Base-by-base conservation (phyloP, 2,329 filamentous ascomycete species). In the Lithohypha guttulata region DNA sequence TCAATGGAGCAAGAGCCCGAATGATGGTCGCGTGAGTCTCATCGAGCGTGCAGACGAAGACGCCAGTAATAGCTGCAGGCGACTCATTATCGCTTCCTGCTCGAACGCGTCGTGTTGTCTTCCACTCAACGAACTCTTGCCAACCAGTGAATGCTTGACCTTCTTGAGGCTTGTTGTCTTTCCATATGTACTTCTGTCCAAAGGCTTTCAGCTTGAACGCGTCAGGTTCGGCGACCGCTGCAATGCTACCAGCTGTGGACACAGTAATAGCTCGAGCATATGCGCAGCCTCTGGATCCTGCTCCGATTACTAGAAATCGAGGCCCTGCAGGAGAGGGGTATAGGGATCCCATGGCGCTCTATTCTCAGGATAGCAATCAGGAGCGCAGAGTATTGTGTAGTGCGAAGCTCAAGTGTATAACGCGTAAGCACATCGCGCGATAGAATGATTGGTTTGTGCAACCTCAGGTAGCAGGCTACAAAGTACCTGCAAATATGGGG, bases 11-110 rank as follows among this genome's bases (percentile, higher is more conserved):
- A 37, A 94, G 69, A 1, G 76, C 81, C 29, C 79, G 70, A 15
- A 94, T 73, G 33, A 89, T 84, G 41, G 86, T 79, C 34, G 77
- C 77, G 59, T 98, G 91, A 64, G 84, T 79, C 60, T 93, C 83
- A 59, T 98, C 91, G 7, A 89, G 69, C 2, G 93, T 85, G 58
- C 78, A 82, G 31, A 84, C 70, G 50, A 82, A 79, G 10, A 77
- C 70, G 0, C 72, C 79, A 9, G 50, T 51, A 14, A 82, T 68
- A 2, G 77, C 77, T 1, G 41, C 4, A 59, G 61, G 2, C 71
- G 63, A 55, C 34, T 60, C 67, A 9, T 70, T 66, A 23, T 64
- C 60, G 17, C 14, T n/a, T 11, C 10, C 21, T 18, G 23, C 18
- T 11, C 15, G 17, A 11, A 17, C 34, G 8, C 84, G 71, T 19